Base-by-base conservation (phyloP, 805 yeast species). In the Candida boidinii region DNA sequence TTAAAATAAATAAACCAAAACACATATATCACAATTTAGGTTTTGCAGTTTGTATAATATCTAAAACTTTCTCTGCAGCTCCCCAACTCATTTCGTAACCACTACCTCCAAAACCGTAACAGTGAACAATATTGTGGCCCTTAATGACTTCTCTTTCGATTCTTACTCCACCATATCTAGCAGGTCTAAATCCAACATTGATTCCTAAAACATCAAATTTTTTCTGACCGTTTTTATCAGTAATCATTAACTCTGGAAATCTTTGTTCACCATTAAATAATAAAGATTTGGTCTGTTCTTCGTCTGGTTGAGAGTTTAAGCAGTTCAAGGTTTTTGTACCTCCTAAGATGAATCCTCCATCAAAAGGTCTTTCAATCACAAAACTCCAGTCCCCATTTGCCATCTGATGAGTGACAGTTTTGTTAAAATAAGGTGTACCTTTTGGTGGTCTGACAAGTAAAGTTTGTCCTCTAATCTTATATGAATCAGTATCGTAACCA, bases 181-280 rank as follows among this genome's bases (percentile, higher is more conserved):
- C 80, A 1, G 85, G 86, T 44, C 86, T 62, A 45, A 79, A 73
- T 0, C 85, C 86, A 12, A 79, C 83, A 48, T 78, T 78, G 22
- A 66, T 51, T 29, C 62, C 55, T 19, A 58, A 58, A 12, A 79
- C 58, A 28, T 73, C 75, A 34, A 70, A 58, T 27, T 49, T 50
- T 25, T 51, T 48, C 7, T 21, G 9, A 21, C 58, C 49, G 8
- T 56, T 53, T 14, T 63, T 53, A 16, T 55, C 45, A 7, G 33
- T 37, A 14, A 37, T 31, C 54, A 71, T 53, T 11, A 78, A 51
- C 30, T 72, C 73, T 0, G 85, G 85, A 42, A 57, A 77, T 5
- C 67, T 49, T 18, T 24, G 34, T 30, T 42, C 44, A 20, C 56
- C 84, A 30, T 75, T 56, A 2, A 36, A 36, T 6, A 66, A 45